Evolutionary conservation across 345 rosid genomes (phyloP).

Genomic region (Clarkia xantiana): DNA sequence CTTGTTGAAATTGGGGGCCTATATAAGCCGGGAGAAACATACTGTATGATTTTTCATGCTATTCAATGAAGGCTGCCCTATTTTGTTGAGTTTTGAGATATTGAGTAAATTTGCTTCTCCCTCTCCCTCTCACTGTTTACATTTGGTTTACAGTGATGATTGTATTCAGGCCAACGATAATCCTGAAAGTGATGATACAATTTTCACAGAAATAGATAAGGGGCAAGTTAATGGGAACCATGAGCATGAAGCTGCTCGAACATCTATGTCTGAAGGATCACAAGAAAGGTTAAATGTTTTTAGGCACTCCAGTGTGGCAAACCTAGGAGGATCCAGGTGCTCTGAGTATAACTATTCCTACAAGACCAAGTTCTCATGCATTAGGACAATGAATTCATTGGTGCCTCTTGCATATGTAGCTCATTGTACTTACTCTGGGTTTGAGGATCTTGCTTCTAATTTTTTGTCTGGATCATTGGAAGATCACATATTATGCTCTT

Average conservation of each 20-base stretch:
- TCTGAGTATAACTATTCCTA: slow-evolving; percentile 22
- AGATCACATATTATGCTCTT: slow-evolving; percentile 48
- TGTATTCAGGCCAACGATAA: slow-evolving; percentile 8
- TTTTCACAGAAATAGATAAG: slow-evolving; percentile 9
- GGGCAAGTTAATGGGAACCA: slow-evolving; percentile 9
- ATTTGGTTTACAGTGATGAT: slow-evolving; percentile 25
- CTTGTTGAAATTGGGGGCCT: too few species aligned
- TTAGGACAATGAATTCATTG: slow-evolving; percentile 34
- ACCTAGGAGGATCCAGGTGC: slow-evolving; percentile 15
- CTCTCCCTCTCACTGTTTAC: neutral
- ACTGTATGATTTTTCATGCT: too few species aligned
- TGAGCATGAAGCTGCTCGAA: slow-evolving; percentile 1
- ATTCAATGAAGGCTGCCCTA: neutral
- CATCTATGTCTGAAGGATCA: slow-evolving; percentile 13
- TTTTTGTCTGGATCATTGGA: slow-evolving; percentile 46
- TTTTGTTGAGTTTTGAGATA: neutral
- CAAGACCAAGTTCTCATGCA: slow-evolving; percentile 39
- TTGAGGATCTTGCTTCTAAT: slow-evolving; percentile 38
- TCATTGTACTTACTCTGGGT: slow-evolving; percentile 23
- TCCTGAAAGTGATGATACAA: slow-evolving; percentile 7
- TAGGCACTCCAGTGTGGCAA: slow-evolving; percentile 9
- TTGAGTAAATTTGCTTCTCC: neutral
- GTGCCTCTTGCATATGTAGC: slow-evolving; percentile 46
- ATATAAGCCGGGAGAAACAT: too few species aligned
- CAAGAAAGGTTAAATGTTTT: slow-evolving; percentile 8